Evolutionary conservation across 2,329 filamentous ascomycete genomes (phyloP), one percentile per base, ranked within the genome.

Genomic region (Fusarium protoensiforme): DNA sequence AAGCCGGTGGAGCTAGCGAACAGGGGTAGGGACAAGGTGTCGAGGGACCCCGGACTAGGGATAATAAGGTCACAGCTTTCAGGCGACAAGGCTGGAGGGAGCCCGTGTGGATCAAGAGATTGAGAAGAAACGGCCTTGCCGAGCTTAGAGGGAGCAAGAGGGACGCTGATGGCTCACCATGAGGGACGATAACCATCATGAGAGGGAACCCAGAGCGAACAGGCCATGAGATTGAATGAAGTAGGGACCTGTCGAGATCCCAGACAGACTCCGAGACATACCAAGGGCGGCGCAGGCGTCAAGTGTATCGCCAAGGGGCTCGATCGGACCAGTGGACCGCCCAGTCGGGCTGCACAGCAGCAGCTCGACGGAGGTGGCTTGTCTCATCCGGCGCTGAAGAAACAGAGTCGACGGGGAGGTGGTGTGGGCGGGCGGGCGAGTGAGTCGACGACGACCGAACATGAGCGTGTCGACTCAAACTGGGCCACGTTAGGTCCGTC

Each of bases 401-500:
- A 73, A 77, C 65, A 77, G 74, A 74, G 70, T 62, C 46, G 61
- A 73, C 65, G 65, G 72, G 64, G 70, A 67, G 61, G 68, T 71
- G 72, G 69, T 71, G 76, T 73, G 69, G 67, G 73, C 76, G 73
- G 76, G 76, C 75, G 71, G 76, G 67, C 65, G 71, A 73, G 71
- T 78, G 76, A 78, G 76, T 77, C 72, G 75, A 77, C 68, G 56
- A 72, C 60, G 67, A 65, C 68, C 64, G 74, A 75, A 68, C 64
- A 69, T 71, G 74, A 71, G 61, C 70, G 68, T 75, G 69, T 77
- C 75, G 73, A 77, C 71, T 75, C 71, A 73, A 71, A 76, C 76
- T 76, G 67, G 71, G 76, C 76, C 76, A 78, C 76, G 76, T 78
- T 78, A 76, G 76, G 65, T 69, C 73, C 63, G 76, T 78, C 76